phyloP scores from a whole-genome alignment of 106 monocot species.

The Allium sativum region DNA sequence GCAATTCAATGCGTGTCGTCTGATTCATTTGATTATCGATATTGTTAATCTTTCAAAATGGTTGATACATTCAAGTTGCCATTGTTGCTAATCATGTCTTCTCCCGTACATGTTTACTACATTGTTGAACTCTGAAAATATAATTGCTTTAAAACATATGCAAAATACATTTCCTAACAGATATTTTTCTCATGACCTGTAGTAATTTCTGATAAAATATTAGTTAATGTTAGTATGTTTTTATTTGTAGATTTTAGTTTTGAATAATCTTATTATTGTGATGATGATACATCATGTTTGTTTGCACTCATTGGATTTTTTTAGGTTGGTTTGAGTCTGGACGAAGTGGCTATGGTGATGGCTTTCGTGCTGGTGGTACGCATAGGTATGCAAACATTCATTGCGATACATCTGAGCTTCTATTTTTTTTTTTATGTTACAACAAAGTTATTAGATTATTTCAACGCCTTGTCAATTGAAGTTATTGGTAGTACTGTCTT shows the following conservation, averaged over 20 bases:
- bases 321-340: slow-evolving; percentile 58
- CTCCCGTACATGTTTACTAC: no score
- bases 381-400: slow-evolving; percentile 2
- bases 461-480: no score
- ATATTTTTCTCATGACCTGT: neutral
- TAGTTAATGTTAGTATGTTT: neutral
- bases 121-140: neutral
- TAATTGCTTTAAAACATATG: neutral
- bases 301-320: neutral
- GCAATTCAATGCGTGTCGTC: no score
- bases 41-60: no score
- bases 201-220: neutral
- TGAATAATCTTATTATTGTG: neutral
- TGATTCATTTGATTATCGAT: no score
- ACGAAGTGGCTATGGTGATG: slow-evolving; percentile 31
- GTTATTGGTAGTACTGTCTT: no score
- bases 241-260: neutral
- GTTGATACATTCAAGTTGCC: no score
- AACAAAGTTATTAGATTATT: no score
- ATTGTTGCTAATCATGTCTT: no score
- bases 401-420: neutral
- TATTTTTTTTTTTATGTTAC: neutral
- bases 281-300: neutral
- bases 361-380: neutral
- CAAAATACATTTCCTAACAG: neutral